Evolutionary conservation across 1,284 basidiomycete genomes (phyloP), one percentile per base, ranked within the genome.

Genomic region (Cystobasidium pallidum): DNA sequence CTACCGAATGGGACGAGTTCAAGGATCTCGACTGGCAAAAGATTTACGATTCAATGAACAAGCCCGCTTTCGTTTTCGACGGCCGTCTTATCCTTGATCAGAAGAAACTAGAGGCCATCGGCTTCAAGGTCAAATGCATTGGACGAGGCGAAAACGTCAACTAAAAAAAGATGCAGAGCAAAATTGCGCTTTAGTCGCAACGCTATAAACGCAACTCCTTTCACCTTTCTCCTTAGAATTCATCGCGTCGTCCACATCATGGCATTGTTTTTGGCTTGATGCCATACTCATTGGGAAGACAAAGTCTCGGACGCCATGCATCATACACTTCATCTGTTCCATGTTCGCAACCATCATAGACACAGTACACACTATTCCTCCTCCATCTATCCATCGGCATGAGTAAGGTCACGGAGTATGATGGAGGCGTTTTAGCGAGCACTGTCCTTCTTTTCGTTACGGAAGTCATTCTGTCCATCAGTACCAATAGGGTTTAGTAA

Each of bases 1-100:
- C 89, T 17, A 95, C 93, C 10, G 93, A 95, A 82, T 94, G 77
- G 45, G 91, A 91, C 82, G 93, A 98, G 83, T 99, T 99, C 86
- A 86, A 86, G 79, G 86, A 88, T 51, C 90, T 98, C 76, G 89
- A 96, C 83, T 99, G 95, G 95, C 81, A 86, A 78, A 82, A 83
- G 61, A 89, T 98, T 52, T 96, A 98, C 84, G 81, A 84, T 73
- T 84, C 86, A 78, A 97, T 98, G 92, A 91, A 90, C 80, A 97
- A 98, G 85, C 74, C 74, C 32, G 81, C 81, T 3, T 80, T 81
- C 45, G 75, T 82, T 13, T 98, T 98, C 79, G 95, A 99, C 79
- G 94, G 93, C 2, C 86, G 94, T 47, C 84, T 92, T 73, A 84
- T 98, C 78, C 85, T 97, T 67, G 90, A 98, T 80, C 88, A 87